Evolutionary conservation across 208 protist genomes (phyloP).

Genomic region (Porcisia deanei): DNA sequence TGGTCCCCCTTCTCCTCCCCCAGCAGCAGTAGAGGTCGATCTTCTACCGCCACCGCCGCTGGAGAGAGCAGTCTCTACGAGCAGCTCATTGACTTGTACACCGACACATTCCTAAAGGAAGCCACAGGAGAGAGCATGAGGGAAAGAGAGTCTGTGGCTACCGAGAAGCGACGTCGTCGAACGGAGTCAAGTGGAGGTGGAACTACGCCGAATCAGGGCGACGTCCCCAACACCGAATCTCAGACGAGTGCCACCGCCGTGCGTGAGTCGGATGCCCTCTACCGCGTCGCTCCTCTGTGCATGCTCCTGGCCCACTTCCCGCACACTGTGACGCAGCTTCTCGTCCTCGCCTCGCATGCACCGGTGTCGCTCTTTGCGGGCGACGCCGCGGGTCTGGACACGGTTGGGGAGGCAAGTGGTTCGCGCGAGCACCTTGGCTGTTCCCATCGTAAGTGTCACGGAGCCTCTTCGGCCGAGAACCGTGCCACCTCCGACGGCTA

Average conservation of each 20-base stretch:
- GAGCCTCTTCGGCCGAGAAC: background rate
- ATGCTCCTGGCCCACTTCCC: slow-evolving; percentile 29
- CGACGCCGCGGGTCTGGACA: slow-evolving; percentile 2
- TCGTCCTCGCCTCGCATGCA: slow-evolving; percentile 26
- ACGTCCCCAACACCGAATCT: background rate
- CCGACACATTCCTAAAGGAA: background rate
- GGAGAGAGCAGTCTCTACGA: background rate
- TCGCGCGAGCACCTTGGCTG: background rate
- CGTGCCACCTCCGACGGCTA: background rate
- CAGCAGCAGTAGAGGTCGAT: background rate
- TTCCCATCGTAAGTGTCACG: background rate
- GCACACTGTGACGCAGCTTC: slow-evolving; percentile 29
- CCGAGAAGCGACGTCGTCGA: slow-evolving; percentile 3
- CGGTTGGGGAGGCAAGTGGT: background rate
- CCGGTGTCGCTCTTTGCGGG: slow-evolving; percentile 15
- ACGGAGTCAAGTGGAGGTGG: background rate
- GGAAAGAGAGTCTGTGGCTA: background rate
- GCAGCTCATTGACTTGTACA: background rate
- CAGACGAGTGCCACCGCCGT: background rate
- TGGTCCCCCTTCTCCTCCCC: slow-evolving; percentile 2
- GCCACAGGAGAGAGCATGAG: background rate
- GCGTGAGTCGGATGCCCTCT: background rate
- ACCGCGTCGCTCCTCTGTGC: slow-evolving; percentile 25
- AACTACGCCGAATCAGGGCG: background rate
- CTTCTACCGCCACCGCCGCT: background rate